A percentile compares a stretch with the other conserved stretches of the same genome.
phyloP scores from a whole-genome alignment of 176 grass and related monocot species.

The Paspalum vaginatum region DNA sequence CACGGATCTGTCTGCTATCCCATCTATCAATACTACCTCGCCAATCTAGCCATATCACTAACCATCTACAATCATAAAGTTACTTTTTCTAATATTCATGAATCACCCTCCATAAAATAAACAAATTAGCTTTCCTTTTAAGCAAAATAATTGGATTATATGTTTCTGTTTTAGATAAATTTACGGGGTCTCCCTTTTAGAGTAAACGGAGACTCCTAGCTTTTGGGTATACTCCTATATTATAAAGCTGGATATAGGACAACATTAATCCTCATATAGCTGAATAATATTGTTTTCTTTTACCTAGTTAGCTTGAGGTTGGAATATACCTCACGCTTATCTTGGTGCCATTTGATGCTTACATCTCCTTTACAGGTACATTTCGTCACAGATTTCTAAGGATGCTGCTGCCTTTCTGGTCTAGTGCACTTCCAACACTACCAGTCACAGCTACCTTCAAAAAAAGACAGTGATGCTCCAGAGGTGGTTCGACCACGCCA shows the following conservation, averaged over 20 bases:
- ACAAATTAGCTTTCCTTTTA: no score
- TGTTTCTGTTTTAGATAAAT: no score
- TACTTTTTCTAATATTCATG: no score
- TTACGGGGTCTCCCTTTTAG: no score
- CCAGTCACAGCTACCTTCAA: constrained; percentile 82
- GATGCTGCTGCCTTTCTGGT: constrained; percentile 99
- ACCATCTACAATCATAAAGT: no score
- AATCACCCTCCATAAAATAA: no score
- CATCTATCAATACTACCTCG: no score
- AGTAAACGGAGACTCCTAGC: no score
- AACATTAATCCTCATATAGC: background rate
- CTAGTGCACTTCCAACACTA: constrained; percentile 77
- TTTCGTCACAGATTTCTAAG: constrained; percentile 86
- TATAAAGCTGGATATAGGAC: background rate
- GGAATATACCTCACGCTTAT: background rate
- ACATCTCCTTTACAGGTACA: constrained; percentile 59
- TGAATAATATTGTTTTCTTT: constrained; percentile 22
- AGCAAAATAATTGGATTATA: no score
- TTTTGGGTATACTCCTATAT: background rate
- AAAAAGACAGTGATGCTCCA: constrained; percentile 71
- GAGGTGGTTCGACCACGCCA: constrained; percentile 69
- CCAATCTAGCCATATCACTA: no score
- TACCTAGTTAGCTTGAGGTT: constrained; percentile 3
- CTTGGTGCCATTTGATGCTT: constrained; percentile 42
- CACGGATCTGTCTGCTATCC: no score